Percentiles rank a stretch among this genome's conserved stretches.
phyloP scores from a whole-genome alignment of 257 asterid species.

The Solanum piurae region DNA sequence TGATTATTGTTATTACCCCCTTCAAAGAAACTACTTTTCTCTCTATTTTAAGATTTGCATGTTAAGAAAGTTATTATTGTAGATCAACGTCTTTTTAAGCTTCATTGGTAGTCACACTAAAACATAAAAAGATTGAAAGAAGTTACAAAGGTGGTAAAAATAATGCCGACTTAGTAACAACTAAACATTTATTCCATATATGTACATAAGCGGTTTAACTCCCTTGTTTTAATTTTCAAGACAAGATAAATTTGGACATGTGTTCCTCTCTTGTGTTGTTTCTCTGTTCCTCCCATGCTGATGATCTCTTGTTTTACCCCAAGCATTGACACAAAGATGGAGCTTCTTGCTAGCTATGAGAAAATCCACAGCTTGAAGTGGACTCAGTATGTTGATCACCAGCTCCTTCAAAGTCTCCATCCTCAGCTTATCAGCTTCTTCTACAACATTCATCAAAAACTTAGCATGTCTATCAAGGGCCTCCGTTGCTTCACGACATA shows the following conservation, averaged over 20 bases:
- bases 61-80: too few species aligned
- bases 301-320: constrained; percentile 21
- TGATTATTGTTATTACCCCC: background rate
- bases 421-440: constrained; percentile 26
- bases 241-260: too few species aligned
- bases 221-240: too few species aligned
- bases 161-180: too few species aligned
- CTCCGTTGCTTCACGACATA: background rate
- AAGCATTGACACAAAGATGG: constrained; percentile 33
- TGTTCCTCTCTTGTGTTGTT: background rate
- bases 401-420: constrained; percentile 23
- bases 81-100: too few species aligned
- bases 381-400: constrained; percentile 22
- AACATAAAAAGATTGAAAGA: background rate
- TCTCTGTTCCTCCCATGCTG: background rate
- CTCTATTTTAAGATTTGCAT: background rate
- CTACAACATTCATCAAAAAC: constrained; percentile 5
- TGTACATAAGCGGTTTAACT: too few species aligned
- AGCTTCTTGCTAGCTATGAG: constrained; percentile 32
- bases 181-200: too few species aligned
- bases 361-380: constrained; percentile 22
- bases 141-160: too few species aligned
- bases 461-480: constrained; percentile 14
- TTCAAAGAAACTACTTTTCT: background rate
- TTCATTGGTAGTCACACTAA: background rate